Percentiles rank a stretch among this genome's conserved stretches.
Conservation (phyloP, 1,139 yeast genomes). For the Saccharomyces pastorianus region DNA sequence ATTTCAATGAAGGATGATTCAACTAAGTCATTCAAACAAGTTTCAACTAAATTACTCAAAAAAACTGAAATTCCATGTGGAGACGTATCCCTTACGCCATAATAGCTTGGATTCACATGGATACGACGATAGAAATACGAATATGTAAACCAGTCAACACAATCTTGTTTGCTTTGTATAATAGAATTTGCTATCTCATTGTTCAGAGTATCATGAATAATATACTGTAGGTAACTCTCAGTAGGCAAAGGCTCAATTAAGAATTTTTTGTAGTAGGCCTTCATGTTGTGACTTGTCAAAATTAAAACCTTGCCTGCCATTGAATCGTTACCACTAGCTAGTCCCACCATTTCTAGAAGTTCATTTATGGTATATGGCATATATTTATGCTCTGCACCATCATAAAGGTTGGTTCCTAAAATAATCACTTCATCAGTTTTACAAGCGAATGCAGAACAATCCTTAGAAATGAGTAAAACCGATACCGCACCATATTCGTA, state of each 20-base stretch:
- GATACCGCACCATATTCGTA: conserved; percentile 44
- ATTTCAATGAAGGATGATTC: conserved; percentile 58
- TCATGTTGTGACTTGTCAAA: conserved; percentile 48
- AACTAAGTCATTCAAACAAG: conserved; percentile 55
- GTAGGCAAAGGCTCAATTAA: conserved; percentile 70
- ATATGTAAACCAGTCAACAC: conserved; percentile 84
- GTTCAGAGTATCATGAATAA: conserved; percentile 58
- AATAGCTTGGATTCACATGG: conserved; percentile 78
- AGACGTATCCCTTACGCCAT: conserved; percentile 61
- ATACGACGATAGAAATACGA: conserved; percentile 76
- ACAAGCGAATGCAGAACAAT: conserved; percentile 47
- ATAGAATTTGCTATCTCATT: conserved; percentile 62
- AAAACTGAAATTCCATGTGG: conserved; percentile 68
- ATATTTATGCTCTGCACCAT: conserved; percentile 64
- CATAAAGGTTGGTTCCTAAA: conserved; percentile 64
- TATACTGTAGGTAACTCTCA: conserved; percentile 61
- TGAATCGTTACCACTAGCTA: conserved; percentile 34
- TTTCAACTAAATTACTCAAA: conserved; percentile 76
- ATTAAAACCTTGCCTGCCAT: conserved; percentile 41
- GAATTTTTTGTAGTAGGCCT: conserved; percentile 63
- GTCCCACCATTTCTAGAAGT: conserved; percentile 68
- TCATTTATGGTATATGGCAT: conserved; percentile 62
- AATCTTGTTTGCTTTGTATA: conserved; percentile 69
- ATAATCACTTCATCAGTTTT: conserved; percentile 49
- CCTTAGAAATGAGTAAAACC: conserved; percentile 51